Percentiles rank a stretch among this genome's conserved stretches.
phyloP scores from a whole-genome alignment of 1,139 yeast species.

The Scheffersomyces cryptocercus region DNA sequence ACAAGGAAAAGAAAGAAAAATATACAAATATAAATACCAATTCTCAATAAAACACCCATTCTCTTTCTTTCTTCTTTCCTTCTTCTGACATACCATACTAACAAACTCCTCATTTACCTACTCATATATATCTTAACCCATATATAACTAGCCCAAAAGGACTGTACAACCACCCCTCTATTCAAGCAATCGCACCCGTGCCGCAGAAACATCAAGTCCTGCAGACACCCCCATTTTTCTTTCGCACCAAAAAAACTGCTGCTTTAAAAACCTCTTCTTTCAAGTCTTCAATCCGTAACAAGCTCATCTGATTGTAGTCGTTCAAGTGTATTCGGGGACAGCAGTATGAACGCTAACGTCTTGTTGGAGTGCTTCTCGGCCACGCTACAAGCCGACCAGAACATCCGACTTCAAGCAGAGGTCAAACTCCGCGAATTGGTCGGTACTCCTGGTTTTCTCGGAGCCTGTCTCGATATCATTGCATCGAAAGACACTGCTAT shows the following conservation, averaged over 20 bases:
- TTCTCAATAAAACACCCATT: too few species aligned
- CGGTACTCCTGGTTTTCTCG: conserved; percentile 68
- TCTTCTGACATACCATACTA: too few species aligned
- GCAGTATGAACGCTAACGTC: conserved; percentile 61
- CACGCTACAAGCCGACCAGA: conserved; percentile 71
- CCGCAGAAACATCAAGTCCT: not conserved
- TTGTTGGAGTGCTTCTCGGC: conserved; percentile 80
- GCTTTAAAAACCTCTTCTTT: not conserved
- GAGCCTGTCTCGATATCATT: conserved; percentile 80
- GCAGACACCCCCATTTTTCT: not conserved
- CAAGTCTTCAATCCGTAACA: not conserved
- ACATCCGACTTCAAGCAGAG: conserved; percentile 70
- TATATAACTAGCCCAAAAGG: too few species aligned
- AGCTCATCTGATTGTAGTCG: too few species aligned
- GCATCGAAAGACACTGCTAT: conserved; percentile 32
- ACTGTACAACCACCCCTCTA: too few species aligned
- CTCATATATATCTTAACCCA: too few species aligned
- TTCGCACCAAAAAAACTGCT: not conserved
- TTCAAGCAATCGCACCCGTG: too few species aligned
- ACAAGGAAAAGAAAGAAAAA: too few species aligned
- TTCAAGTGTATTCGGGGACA: too few species aligned
- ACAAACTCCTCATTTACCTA: too few species aligned
- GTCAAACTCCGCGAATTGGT: conserved; percentile 58
- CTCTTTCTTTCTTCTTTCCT: too few species aligned
- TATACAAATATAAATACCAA: too few species aligned